phyloP scores from a whole-genome alignment of 2,329 filamentous ascomycete species.

The Metarhizium robertsii region DNA sequence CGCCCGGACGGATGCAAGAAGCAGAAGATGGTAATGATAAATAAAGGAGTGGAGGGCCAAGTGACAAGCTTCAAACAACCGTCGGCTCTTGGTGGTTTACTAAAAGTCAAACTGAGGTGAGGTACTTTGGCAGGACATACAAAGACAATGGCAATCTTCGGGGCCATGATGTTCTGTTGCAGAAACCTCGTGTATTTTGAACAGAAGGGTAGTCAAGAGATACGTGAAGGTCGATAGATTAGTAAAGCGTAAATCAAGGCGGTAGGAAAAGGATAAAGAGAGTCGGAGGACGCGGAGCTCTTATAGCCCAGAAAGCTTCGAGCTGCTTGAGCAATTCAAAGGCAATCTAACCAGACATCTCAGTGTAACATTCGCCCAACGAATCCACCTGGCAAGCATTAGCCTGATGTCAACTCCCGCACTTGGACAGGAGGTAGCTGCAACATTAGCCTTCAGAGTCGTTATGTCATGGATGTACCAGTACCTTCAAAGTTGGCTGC shows the following conservation, averaged over 20 bases:
- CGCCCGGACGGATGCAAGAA: background rate
- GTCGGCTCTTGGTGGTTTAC: background rate
- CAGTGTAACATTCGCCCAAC: background rate
- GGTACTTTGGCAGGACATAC: constrained; percentile 40
- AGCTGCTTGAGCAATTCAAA: background rate
- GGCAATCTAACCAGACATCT: background rate
- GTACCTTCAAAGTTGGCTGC: too few relatives aligned
- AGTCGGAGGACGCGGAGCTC: background rate
- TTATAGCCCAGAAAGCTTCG: background rate
- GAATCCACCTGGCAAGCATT: background rate
- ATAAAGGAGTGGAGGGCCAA: background rate
- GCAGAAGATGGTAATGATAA: background rate
- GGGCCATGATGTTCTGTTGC: constrained; percentile 57
- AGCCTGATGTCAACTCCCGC: background rate
- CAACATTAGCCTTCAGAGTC: too few relatives aligned
- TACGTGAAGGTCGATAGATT: background rate
- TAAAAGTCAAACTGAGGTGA: background rate
- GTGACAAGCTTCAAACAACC: background rate
- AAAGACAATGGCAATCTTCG: constrained; percentile 85
- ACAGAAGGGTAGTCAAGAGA: background rate
- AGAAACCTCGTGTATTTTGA: background rate
- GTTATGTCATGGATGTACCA: too few relatives aligned
- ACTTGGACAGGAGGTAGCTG: too few relatives aligned
- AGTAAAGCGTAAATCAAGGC: background rate
- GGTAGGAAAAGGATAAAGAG: background rate